A percentile compares a stretch with the other conserved stretches of the same genome.
These are phyloP conservation scores for Lentinus polychrous DNA, from an alignment of 1,284 basidiomycete species.

Conservation along the genomic window DNA sequence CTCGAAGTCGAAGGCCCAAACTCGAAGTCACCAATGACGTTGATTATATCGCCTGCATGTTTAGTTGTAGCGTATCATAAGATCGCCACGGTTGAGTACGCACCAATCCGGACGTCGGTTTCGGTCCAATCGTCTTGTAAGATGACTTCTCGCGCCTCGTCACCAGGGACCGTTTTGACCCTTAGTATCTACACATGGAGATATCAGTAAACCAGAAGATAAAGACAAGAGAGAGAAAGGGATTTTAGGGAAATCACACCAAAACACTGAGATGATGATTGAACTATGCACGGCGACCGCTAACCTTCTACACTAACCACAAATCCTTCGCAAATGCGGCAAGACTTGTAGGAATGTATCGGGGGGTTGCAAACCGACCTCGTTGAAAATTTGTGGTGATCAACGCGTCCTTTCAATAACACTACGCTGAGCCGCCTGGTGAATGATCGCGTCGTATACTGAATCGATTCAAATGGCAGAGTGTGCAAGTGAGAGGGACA, in stretches of 20 bases:
- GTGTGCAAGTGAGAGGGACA: too few species aligned
- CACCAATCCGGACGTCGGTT: constrained; percentile 51
- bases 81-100: constrained; percentile 12
- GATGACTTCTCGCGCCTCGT: constrained; percentile 38
- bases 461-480: too few species aligned
- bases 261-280: background rate
- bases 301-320: background rate
- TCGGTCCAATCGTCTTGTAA: constrained; percentile 64
- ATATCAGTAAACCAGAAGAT: too few species aligned
- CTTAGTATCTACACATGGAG: constrained; percentile 22
- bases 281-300: background rate
- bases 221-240: too few species aligned
- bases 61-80: constrained; percentile 1
- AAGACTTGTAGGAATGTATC: too few species aligned
- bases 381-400: too few species aligned
- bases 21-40: constrained; percentile 61
- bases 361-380: too few species aligned
- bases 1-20: constrained; percentile 24
- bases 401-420: too few species aligned
- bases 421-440: too few species aligned
- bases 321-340: too few species aligned
- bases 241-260: too few species aligned
- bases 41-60: constrained; percentile 64
- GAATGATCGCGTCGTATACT: too few species aligned
- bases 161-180: constrained; percentile 28